Evolutionary conservation across 139 green algal genomes (phyloP).

Genomic region (Chlamydomonas schloesseri): DNA sequence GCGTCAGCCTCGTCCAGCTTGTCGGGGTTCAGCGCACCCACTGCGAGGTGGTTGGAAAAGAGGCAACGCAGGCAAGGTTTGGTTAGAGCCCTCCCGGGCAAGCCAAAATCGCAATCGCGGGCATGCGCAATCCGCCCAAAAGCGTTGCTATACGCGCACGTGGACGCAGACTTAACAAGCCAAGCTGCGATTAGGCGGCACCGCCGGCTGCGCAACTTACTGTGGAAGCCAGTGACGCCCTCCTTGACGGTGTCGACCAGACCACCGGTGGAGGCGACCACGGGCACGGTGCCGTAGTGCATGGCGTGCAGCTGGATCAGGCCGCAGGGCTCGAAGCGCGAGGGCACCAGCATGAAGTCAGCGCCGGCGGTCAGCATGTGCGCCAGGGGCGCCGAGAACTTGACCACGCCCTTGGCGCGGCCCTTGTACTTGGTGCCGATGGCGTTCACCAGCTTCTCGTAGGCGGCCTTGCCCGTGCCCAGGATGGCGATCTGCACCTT

Average conservation of each 20-base stretch:
- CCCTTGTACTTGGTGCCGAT: slow-evolving; percentile 74
- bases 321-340: slow-evolving; percentile 98
- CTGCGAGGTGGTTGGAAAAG: not conserved
- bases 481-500: slow-evolving; percentile 88
- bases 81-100: too few relatives aligned
- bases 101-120: too few relatives aligned
- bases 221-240: slow-evolving; percentile 98
- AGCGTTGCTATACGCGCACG: too few relatives aligned
- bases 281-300: slow-evolving; percentile 93
- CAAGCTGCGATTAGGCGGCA: too few relatives aligned
- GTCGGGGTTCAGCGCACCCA: slow-evolving; percentile 89
- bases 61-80: not conserved
- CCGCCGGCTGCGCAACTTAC: not conserved
- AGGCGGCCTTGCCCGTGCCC: slow-evolving; percentile 96
- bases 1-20: slow-evolving; percentile 81
- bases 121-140: too few relatives aligned
- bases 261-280: slow-evolving; percentile 96
- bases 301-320: slow-evolving; percentile 95
- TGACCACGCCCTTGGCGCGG: slow-evolving; percentile 87
- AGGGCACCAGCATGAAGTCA: slow-evolving; percentile 98
- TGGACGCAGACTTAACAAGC: too few relatives aligned
- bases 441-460: slow-evolving; percentile 84
- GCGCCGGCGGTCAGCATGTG: slow-evolving; percentile 96
- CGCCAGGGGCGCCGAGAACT: slow-evolving; percentile 93
- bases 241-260: slow-evolving; percentile 99